These are phyloP conservation scores for Meripilus lineatus DNA, from an alignment of 1,284 basidiomycete species.

Conservation along the genomic window DNA sequence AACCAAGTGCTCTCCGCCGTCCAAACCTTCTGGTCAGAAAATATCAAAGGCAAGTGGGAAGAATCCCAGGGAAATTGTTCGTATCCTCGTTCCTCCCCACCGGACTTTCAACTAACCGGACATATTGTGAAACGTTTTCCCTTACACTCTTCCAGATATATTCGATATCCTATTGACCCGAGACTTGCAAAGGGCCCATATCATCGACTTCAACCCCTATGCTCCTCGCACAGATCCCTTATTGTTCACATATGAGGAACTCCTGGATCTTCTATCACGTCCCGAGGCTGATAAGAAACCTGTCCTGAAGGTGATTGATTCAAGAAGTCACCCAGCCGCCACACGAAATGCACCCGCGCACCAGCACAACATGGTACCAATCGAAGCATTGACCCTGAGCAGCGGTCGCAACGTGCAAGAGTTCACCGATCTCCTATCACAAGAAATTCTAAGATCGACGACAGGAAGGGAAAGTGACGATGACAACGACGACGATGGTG, in stretches of 20 bases:
- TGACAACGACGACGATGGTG: conserved; percentile 4
- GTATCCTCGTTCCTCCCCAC: conserved; percentile 21
- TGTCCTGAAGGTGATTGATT: conserved; percentile 69
- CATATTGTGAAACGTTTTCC: not conserved
- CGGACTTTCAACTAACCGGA: not conserved
- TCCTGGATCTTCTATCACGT: conserved; percentile 40
- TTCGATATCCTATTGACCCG: conserved; percentile 88
- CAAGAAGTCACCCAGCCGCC: conserved; percentile 61
- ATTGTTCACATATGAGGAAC: conserved; percentile 81
- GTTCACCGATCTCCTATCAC: conserved; percentile 67
- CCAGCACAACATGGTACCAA: conserved; percentile 90
- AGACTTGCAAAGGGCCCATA: conserved; percentile 66
- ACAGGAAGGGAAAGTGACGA: conserved; percentile 14
- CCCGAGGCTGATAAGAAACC: conserved; percentile 27
- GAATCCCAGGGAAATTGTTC: conserved; percentile 60
- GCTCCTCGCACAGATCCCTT: conserved; percentile 82
- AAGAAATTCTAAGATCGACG: conserved; percentile 46
- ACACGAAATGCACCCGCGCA: conserved; percentile 66
- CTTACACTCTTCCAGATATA: conserved; percentile 47
- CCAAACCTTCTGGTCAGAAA: conserved; percentile 59
- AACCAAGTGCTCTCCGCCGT: conserved; percentile 52
- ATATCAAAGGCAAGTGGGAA: conserved; percentile 59
- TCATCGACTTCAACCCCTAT: conserved; percentile 92
- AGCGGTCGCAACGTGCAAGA: conserved; percentile 68
- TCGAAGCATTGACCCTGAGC: conserved; percentile 80